phyloP scores from a whole-genome alignment of 1,284 basidiomycete genomes.

The Tilletia indica region DNA sequence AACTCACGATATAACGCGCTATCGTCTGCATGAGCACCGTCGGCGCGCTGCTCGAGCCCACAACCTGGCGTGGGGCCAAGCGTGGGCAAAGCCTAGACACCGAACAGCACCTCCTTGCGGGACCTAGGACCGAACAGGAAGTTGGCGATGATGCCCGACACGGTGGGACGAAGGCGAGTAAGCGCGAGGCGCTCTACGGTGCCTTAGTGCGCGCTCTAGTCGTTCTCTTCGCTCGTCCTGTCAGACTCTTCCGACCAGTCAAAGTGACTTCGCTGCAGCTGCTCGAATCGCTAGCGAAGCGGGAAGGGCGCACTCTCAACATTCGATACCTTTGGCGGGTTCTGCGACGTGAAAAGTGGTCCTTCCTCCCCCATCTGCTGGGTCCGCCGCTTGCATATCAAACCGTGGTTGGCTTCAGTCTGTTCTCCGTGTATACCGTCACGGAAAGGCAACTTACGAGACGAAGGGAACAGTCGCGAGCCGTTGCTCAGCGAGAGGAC shows the following conservation, averaged over 20 bases:
- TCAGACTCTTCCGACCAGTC: slow-evolving; percentile 56
- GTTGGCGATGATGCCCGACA: too few relatives aligned
- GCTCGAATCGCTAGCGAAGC: slow-evolving; percentile 56
- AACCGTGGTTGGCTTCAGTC: slow-evolving; percentile 54
- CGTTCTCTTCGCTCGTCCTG: slow-evolving; percentile 57
- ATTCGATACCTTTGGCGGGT: slow-evolving; percentile 53
- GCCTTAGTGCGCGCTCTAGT: slow-evolving; percentile 55
- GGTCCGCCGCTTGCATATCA: slow-evolving; percentile 56
- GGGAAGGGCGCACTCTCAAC: slow-evolving; percentile 51
- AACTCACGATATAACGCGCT: too few relatives aligned
- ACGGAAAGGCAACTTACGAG: slow-evolving; percentile 38
- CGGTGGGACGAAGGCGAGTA: slow-evolving; percentile 3
- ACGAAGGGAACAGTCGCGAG: slow-evolving; percentile 15
- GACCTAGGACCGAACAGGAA: too few relatives aligned
- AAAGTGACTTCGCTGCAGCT: slow-evolving; percentile 56
- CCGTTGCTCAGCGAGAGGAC: slow-evolving; percentile 2
- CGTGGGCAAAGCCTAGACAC: too few relatives aligned
- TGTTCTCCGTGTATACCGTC: slow-evolving; percentile 54
- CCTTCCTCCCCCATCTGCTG: slow-evolving; percentile 39
- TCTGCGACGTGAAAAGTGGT: slow-evolving; percentile 46
- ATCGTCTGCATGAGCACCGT: too few relatives aligned
- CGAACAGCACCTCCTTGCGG: too few relatives aligned
- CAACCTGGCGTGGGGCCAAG: too few relatives aligned
- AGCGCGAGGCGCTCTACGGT: slow-evolving; percentile 23
- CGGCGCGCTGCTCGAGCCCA: too few relatives aligned